These are phyloP conservation scores for Camelina hispida DNA, from an alignment of 345 rosid genomes.

Conservation along the genomic window DNA sequence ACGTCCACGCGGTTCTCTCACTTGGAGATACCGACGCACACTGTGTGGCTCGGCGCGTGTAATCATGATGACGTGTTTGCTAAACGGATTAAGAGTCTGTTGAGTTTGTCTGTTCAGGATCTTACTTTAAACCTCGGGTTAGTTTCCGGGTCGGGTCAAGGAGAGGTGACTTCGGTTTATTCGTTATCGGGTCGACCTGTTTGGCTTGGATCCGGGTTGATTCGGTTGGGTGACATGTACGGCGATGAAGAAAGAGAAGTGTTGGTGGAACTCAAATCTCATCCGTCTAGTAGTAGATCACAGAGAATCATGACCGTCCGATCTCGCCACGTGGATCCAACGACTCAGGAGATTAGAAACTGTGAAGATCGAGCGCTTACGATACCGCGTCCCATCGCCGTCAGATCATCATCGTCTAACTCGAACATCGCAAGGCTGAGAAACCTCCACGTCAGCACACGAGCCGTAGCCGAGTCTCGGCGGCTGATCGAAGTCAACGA, in stretches of 20 bases:
- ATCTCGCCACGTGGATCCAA: conserved; percentile 61
- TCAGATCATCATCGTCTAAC: conserved; percentile 50
- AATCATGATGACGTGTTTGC: conserved; percentile 52
- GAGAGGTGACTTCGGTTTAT: conserved; percentile 69
- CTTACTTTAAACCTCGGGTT: conserved; percentile 65
- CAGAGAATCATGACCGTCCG: conserved; percentile 65
- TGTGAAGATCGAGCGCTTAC: conserved; percentile 52
- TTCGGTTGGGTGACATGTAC: conserved; percentile 69
- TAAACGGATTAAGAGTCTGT: conserved; percentile 49
- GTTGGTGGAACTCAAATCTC: conserved; percentile 69
- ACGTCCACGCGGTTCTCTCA: conserved; percentile 66
- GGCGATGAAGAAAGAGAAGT: conserved; percentile 75
- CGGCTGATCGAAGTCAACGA: conserved; percentile 59
- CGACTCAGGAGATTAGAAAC: conserved; percentile 52
- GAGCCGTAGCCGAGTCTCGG: conserved; percentile 84
- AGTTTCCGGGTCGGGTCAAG: conserved; percentile 68
- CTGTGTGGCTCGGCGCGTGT: conserved; percentile 53
- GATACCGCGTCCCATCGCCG: conserved; percentile 61
- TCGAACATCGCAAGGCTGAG: conserved; percentile 58
- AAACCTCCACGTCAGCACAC: conserved; percentile 70
- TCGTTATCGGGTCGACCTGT: conserved; percentile 56
- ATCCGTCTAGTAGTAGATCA: conserved; percentile 45
- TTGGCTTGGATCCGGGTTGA: conserved; percentile 53
- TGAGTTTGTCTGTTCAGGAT: conserved; percentile 66
- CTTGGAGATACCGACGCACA: conserved; percentile 61